Percentiles rank a stretch among this genome's conserved stretches.
Evolutionary conservation across 1,284 basidiomycete species (phyloP).

Genomic region (Leccinum subspadiceum): DNA sequence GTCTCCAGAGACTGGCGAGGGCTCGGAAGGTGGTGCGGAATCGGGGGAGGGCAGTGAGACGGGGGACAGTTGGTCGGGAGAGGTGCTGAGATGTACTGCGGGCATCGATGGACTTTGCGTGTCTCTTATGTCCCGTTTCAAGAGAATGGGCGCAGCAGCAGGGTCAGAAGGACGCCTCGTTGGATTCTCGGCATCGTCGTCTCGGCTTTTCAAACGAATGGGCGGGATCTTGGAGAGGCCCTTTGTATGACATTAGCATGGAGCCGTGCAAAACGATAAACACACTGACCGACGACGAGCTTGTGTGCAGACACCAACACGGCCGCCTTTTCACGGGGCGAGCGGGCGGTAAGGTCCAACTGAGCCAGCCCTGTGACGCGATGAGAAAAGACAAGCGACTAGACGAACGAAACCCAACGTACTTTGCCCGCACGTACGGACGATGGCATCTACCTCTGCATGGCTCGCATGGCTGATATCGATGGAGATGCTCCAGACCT

Average conservation of each 20-base stretch:
- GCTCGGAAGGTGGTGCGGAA: conserved; percentile 28
- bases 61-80: conserved; percentile 22
- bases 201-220: conserved; percentile 61
- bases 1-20: conserved; percentile 66
- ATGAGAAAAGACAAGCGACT: not conserved
- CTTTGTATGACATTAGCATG: conserved; percentile 41
- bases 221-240: conserved; percentile 68
- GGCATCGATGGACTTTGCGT: conserved; percentile 1
- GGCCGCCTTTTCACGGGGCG: conserved; percentile 77
- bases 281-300: conserved; percentile 64
- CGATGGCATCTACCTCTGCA: conserved; percentile 61
- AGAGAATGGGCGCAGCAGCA: not conserved
- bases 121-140: not conserved
- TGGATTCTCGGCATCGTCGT: conserved; percentile 46
- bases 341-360: conserved; percentile 58
- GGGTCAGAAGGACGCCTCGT: not conserved
- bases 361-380: conserved; percentile 59
- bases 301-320: conserved; percentile 83
- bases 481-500: conserved; percentile 77
- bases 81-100: not conserved
- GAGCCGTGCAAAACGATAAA: not conserved
- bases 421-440: conserved; percentile 78
- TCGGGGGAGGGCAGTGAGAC: conserved; percentile 21
- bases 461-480: conserved; percentile 51
- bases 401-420: conserved; percentile 25